Evolutionary conservation across 176 grass and related monocot species (phyloP), one percentile per base, ranked within the genome.

Genomic region (Juncus effusus): DNA sequence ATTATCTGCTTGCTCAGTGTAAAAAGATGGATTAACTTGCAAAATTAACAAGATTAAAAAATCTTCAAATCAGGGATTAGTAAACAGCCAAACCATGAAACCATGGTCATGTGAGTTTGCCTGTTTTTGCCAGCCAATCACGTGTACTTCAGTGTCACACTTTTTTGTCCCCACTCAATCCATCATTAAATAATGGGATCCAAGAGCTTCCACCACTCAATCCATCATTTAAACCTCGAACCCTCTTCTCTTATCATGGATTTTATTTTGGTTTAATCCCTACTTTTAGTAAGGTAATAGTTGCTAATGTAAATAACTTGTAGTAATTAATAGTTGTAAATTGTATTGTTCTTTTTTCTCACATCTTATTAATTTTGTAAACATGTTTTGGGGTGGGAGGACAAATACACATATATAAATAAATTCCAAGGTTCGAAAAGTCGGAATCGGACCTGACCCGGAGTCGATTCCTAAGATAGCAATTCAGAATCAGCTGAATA

Each of bases 71-170:
- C 15, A 72, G 53, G 54, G 40, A 72, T 60, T 60, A 44, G 2
- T 40, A 72, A 58, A 2, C n/a, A 38, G 28, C 69, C 54, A 72
- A 59, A 71, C 55, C 16, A 4, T 3, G 35, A 72, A 59, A 71
- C 55, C 16, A 4, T 3, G 35, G 16, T 38, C 15, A 72, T 4
- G 13, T 58, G 39, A 5, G 53, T 42, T 39, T 42, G 54, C 69
- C 54, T 58, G 69, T 58, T 72, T 28, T 72, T 72, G 69, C 54
- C 54, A 60, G 54, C 52, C 42, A 12, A 10, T 58, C 57, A 13
- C 44, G 56, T 13, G 16, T 16, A 4, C 35, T 40, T 53, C 38
- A 13, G 4, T 47, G 44, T 47, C 44, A 72, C 69, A 72, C 69
- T 47, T 60, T 72, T 72, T 59, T 72, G 69, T 72, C 69, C 58